Conservation (phyloP, 2,329 filamentous ascomycete genomes). For the Diaporthe longicolla region DNA sequence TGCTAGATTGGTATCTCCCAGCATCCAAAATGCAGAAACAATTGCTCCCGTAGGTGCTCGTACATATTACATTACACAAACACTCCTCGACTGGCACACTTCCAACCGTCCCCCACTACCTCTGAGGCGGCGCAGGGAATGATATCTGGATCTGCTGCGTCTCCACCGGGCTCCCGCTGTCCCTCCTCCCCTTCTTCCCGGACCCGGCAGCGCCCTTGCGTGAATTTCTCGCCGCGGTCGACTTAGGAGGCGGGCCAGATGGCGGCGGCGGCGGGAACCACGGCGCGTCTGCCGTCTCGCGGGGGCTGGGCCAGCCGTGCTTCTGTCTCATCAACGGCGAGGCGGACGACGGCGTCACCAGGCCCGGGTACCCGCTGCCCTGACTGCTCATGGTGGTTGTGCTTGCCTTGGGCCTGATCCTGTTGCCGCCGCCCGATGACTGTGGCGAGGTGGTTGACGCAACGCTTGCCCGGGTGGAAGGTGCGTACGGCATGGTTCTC, state of each 20-base stretch:
- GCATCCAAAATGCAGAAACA: not conserved
- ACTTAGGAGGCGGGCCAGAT: slow-evolving; percentile 39
- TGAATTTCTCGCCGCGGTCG: slow-evolving; percentile 16
- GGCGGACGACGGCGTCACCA: slow-evolving; percentile 8
- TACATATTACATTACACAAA: not conserved
- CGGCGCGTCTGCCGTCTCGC: slow-evolving; percentile 1
- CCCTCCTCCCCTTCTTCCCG: slow-evolving; percentile 39
- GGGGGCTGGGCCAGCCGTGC: slow-evolving; percentile 39
- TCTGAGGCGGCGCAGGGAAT: slow-evolving; percentile 57
- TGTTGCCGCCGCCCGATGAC: not conserved
- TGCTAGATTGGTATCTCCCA: slow-evolving; percentile 26
- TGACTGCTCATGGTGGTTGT: slow-evolving; percentile 41
- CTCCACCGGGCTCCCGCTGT: slow-evolving; percentile 54
- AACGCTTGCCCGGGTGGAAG: not conserved
- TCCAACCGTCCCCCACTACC: not conserved
- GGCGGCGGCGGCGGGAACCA: slow-evolving; percentile 42
- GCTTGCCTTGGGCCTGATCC: slow-evolving; percentile 7
- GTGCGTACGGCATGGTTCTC: not conserved
- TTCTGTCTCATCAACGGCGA: slow-evolving; percentile 40
- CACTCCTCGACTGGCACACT: not conserved
- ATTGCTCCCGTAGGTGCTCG: not conserved
- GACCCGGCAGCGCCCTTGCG: slow-evolving; percentile 22
- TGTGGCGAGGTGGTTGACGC: not conserved
- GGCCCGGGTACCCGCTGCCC: slow-evolving; percentile 39
- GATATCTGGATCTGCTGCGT: slow-evolving; percentile 53